A percentile compares a stretch with the other conserved stretches of the same genome.
Evolutionary conservation across 768 basidiomycete genomes (phyloP).

Genomic region (Trametes cingulata): DNA sequence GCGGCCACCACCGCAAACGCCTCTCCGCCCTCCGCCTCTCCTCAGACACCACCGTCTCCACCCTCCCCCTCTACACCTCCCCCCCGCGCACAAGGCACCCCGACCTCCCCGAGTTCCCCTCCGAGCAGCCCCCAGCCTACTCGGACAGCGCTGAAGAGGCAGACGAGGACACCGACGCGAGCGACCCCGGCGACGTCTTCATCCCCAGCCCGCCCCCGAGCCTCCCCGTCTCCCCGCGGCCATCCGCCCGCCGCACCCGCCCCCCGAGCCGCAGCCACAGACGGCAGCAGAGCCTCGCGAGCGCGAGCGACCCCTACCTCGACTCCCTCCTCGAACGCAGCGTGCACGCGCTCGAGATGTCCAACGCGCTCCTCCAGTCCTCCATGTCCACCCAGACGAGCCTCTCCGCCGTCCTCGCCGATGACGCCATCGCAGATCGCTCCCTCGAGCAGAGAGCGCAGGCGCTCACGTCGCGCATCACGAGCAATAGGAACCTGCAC

Average conservation of each 20-base stretch:
- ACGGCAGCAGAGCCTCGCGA: slow-evolving; percentile 30
- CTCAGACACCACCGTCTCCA: slow-evolving; percentile 58
- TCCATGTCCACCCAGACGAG: slow-evolving; percentile 72
- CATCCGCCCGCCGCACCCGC: slow-evolving; percentile 25
- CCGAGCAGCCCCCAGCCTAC: slow-evolving; percentile 72
- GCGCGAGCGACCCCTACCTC: slow-evolving; percentile 52
- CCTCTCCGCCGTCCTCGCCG: slow-evolving; percentile 48
- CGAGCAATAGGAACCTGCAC: slow-evolving; percentile 44
- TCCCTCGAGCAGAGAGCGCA: slow-evolving; percentile 50
- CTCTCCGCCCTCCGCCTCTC: slow-evolving; percentile 59
- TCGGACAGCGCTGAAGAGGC: slow-evolving; percentile 77
- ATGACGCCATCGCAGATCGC: slow-evolving; percentile 47
- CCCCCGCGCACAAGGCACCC: slow-evolving; percentile 29
- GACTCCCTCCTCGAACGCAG: slow-evolving; percentile 81
- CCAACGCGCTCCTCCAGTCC: slow-evolving; percentile 74
- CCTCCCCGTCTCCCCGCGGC: slow-evolving; percentile 38
- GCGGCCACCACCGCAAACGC: slow-evolving; percentile 53
- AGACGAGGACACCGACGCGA: slow-evolving; percentile 65
- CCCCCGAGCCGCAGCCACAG: slow-evolving; percentile 24
- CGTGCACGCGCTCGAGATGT: slow-evolving; percentile 84
- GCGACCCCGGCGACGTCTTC: slow-evolving; percentile 29
- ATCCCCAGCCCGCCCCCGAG: slow-evolving; percentile 33
- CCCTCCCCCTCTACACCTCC: slow-evolving; percentile 65
- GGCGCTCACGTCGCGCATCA: slow-evolving; percentile 54
- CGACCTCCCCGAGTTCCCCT: slow-evolving; percentile 37